Base-by-base conservation (phyloP, 2,329 filamentous ascomycete genomes). In the Pleoardoris graminearum region DNA sequence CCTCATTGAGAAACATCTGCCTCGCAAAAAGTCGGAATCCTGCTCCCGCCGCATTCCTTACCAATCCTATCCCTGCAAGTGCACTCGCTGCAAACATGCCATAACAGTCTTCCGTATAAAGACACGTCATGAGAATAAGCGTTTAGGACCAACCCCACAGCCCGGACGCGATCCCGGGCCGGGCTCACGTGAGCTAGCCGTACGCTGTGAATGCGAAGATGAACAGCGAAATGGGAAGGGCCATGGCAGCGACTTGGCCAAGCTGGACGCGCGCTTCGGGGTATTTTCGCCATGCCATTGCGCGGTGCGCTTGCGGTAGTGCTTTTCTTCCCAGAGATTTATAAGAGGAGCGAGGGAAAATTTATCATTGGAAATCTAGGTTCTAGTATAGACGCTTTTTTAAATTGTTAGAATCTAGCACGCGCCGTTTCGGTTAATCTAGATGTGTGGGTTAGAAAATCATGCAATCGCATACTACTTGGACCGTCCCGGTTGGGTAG, bases 111-210 rank as follows among this genome's bases (percentile, higher is more conserved):
- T 79, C 77, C 1, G 77, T 78, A 53, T 78, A 80, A 4, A 74
- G 77, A 27, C 78, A 73, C 1, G 77, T 77, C 70, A 79, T 79
- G 2, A 81, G 67, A 39, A 80, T 80, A 0, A 82, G 70, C 0
- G 76, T 76, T 48, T 80, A 79, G 55, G 74, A 76, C 68, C 77
- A 79, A 0, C 79, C 80, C 66, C 80, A 81, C 14, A 80, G 74
- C 0, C 75, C 71, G 0, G 76, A 77, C 2, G 77, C 79, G 12
- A 82, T 61, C 3, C 82, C 76, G 0, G 80, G 78, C 3, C 80
- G 73, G 43, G 82, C 73, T 0, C 63, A 60, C 21, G 67, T 67
- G 7, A 71, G 53, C 2, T 48, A 11, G 4, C 65, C 59, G 8
- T 55, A 58, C 33, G 66, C 61, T 11, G 63, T 67, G 22, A 75